Percentiles rank a stretch among this genome's conserved stretches.
phyloP scores from a whole-genome alignment of 2,329 filamentous ascomycete species.

The Tolypocladium tundrense region DNA sequence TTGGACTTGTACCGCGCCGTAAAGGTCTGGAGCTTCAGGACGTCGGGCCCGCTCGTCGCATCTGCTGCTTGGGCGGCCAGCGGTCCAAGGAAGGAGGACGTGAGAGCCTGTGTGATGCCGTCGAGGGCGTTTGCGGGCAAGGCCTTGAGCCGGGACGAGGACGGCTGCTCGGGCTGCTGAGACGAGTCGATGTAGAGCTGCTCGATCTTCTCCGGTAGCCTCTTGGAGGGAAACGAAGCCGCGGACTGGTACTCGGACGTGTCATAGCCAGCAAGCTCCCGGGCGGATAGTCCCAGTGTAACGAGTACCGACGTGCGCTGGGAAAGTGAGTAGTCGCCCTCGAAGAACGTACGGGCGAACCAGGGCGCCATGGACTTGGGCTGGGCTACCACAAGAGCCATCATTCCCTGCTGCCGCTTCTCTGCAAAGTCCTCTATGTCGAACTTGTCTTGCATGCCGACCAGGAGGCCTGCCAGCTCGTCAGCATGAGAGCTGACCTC shows the following conservation, averaged over 20 bases:
- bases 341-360: conserved; percentile 78
- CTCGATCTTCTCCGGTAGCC: conserved; percentile 64
- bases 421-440: conserved; percentile 71
- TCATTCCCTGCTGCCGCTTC: conserved; percentile 66
- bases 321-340: conserved; percentile 80
- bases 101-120: conserved; percentile 55
- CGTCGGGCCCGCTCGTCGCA: conserved; percentile 64
- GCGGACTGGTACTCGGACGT: conserved; percentile 38
- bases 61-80: conserved; percentile 77
- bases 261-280: conserved; percentile 75
- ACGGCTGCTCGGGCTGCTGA: conserved; percentile 9
- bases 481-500: conserved; percentile 79
- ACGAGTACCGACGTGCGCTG: conserved; percentile 77
- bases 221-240: conserved; percentile 67
- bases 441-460: conserved; percentile 77
- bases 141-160: conserved; percentile 33
- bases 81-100: conserved; percentile 66
- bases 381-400: conserved; percentile 68
- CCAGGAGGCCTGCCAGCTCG: conserved; percentile 66
- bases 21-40: conserved; percentile 83
- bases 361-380: conserved; percentile 72
- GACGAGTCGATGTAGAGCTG: conserved; percentile 48
- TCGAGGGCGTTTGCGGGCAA: conserved; percentile 53
- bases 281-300: conserved; percentile 68
- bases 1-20: conserved; percentile 44